These are phyloP conservation scores for Xerocomellus chrysenteron DNA, from an alignment of 768 basidiomycete species.

Conservation along the genomic window DNA sequence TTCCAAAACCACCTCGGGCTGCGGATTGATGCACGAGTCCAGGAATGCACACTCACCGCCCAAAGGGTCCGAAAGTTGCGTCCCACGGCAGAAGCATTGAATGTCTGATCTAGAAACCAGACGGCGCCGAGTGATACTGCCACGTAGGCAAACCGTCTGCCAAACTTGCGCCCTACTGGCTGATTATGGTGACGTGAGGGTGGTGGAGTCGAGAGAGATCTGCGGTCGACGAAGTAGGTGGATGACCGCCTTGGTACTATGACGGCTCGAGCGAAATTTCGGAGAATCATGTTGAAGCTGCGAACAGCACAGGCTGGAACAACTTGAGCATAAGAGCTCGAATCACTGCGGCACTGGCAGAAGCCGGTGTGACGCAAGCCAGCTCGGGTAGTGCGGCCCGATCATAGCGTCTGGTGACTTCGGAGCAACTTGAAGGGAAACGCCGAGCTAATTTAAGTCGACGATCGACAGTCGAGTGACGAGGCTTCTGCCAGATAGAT, in stretches of 20 bases:
- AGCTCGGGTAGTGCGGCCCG: background rate
- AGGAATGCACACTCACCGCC: constrained; percentile 38
- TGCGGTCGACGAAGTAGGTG: background rate
- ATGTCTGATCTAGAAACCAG: constrained; percentile 41
- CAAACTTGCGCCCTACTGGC: constrained; percentile 14
- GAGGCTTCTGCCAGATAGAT: background rate
- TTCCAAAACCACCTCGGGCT: background rate
- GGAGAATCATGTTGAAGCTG: constrained; percentile 5
- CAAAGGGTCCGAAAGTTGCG: constrained; percentile 50
- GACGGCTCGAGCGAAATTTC: background rate
- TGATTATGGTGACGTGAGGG: background rate
- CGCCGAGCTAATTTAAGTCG: background rate
- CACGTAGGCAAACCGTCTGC: constrained; percentile 24
- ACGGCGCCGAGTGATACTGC: constrained; percentile 30
- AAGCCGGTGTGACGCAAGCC: background rate
- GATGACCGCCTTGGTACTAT: background rate
- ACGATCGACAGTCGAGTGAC: background rate
- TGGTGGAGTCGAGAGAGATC: background rate
- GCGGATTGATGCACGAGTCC: background rate
- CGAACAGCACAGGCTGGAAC: background rate
- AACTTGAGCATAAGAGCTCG: background rate
- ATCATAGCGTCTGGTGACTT: background rate
- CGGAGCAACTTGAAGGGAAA: background rate
- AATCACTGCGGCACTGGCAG: no score
- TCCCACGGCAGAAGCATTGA: constrained; percentile 48